These are phyloP conservation scores for Tylopilus sp. DNA, from an alignment of 768 basidiomycete genomes.

Conservation along the genomic window DNA sequence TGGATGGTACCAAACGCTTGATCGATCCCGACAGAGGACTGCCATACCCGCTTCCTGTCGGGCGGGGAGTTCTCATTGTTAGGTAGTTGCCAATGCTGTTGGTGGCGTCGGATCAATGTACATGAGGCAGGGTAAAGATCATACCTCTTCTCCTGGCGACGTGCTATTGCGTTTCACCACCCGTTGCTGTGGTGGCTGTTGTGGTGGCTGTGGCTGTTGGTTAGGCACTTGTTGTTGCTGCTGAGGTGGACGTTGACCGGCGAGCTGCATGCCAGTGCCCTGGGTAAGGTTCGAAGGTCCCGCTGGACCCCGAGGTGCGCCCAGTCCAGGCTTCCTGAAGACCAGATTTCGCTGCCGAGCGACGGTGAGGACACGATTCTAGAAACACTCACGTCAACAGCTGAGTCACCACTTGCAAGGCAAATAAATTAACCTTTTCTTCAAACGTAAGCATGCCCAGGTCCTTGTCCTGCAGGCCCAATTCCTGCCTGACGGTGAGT, in stretches of 20 bases:
- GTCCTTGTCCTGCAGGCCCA: constrained; percentile 48
- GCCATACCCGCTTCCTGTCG: constrained; percentile 51
- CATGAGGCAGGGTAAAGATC: constrained; percentile 3
- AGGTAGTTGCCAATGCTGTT: too few species aligned
- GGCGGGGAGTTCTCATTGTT: too few species aligned
- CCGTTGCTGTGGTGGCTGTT: constrained; percentile 29
- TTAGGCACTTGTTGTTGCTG: constrained; percentile 30
- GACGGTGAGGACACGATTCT: constrained; percentile 37
- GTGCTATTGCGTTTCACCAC: constrained; percentile 55
- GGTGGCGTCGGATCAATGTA: too few species aligned
- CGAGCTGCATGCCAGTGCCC: constrained; percentile 40
- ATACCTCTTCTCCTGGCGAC: constrained; percentile 60
- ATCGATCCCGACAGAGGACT: constrained; percentile 45
- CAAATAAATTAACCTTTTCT: constrained; percentile 55
- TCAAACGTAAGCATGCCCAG: constrained; percentile 36
- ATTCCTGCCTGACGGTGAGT: constrained; percentile 41
- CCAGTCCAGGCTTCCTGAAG: constrained; percentile 28
- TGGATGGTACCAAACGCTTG: constrained; percentile 34
- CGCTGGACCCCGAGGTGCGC: constrained; percentile 22
- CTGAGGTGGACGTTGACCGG: constrained; percentile 38
- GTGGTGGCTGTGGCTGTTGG: constrained; percentile 17
- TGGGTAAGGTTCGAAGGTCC: constrained; percentile 26
- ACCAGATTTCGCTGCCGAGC: constrained; percentile 27
- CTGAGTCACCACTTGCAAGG: not conserved
- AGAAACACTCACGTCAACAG: constrained; percentile 13